Evolutionary conservation across 140 eudicot species (phyloP).

Genomic region (Senecio squalidus): DNA sequence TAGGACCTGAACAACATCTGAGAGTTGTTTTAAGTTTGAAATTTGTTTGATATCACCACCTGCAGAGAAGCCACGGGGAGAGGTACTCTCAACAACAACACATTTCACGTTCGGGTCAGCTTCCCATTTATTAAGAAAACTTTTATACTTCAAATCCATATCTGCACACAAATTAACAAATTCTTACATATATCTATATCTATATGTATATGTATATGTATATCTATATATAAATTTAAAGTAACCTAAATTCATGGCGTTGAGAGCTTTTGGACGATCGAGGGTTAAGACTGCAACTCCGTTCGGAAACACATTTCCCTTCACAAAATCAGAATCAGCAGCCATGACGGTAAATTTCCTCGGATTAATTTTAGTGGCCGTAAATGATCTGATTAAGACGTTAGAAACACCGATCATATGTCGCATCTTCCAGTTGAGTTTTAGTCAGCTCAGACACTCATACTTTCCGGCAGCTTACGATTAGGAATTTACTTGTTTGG

Average conservation of each 20-base stretch:
- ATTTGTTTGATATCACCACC: constrained; percentile 91
- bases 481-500: too few species aligned
- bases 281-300: constrained; percentile 85
- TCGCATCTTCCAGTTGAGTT: too few species aligned
- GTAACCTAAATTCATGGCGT: constrained; percentile 86
- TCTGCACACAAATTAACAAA: constrained; percentile 42
- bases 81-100: constrained; percentile 73
- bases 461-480: too few species aligned
- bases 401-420: too few species aligned
- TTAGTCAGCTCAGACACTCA: too few species aligned
- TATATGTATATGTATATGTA: too few species aligned
- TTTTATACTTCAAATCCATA: constrained; percentile 69
- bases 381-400: too few species aligned
- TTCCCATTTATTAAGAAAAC: constrained; percentile 85
- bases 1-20: constrained; percentile 73
- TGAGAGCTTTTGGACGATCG: constrained; percentile 94
- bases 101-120: constrained; percentile 72
- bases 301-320: constrained; percentile 62
- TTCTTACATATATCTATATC: too few species aligned
- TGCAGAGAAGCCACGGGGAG: constrained; percentile 91
- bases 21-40: constrained; percentile 40
- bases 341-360: background rate
- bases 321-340: constrained; percentile 59
- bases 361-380: background rate
- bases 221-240: too few species aligned